Evolutionary conservation across 257 asterid species (phyloP), one percentile per base, ranked within the genome.

Genomic region (Nicotiana attenuata): DNA sequence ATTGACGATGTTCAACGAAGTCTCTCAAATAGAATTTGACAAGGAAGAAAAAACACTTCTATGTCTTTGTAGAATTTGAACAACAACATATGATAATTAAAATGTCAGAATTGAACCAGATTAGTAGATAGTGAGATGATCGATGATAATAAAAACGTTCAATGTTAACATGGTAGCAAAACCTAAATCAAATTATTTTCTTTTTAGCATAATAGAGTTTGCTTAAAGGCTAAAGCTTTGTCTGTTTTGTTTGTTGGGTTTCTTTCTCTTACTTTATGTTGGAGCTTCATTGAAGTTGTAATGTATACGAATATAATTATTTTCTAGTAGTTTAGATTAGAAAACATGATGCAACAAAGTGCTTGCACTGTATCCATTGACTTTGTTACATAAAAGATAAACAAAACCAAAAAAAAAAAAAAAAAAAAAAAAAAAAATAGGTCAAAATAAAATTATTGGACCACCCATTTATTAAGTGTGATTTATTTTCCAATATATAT

Each of bases 281-380:
- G 60, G 20, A 45, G 7, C 22, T 45, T 22, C 22, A 45, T 45
- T 41, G 15, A 71, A 22, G 0, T 71, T 71, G 15, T 60, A 24
- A 63, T 14, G 6, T 35, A 64, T 5, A 28, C n/a, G 13, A 24
- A 64, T 13, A 64, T 5, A 71, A 28, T 41, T 22, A 20, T 69
- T 20, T 47, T 47, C 24, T 22, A 41, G 0, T 73, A 45, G 7
- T 73, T 14, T 47, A 22, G 7, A 24, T 14, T 47, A 22, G 14
- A 24, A 75, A 75, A 50, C 26, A 50, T 50, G 63, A 75, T 50
- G 57, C 57, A 52, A 15, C 57, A 14, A 13, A 52, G 57, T 52
- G 61, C 63, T 75, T 50, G 79, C 26, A 50, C 79, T 3, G 50
- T 41, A 75, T 75, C 79, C 45, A 3, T 50, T 73, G 79, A 73